These are phyloP conservation scores for Leccinum pachyderme DNA, from an alignment of 1,284 basidiomycete genomes.

Conservation along the genomic window DNA sequence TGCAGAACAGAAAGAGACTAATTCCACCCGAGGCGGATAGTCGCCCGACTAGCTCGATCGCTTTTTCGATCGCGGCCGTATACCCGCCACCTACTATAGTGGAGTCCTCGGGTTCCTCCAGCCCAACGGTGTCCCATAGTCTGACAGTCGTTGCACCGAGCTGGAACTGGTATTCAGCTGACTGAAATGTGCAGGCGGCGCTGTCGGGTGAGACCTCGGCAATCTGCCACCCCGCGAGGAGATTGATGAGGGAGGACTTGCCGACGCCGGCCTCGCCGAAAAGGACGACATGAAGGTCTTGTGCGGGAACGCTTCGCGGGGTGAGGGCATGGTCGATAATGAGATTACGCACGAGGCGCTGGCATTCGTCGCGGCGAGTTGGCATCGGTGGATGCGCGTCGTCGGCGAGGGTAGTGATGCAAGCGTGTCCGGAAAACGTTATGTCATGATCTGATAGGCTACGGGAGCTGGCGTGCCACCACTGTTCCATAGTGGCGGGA, in stretches of 20 bases:
- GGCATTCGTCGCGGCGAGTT: constrained; percentile 24
- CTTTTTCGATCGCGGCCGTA: constrained; percentile 31
- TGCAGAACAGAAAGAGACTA: constrained; percentile 38
- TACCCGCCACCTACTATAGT: constrained; percentile 12
- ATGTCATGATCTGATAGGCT: constrained; percentile 14
- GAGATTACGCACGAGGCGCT: constrained; percentile 23
- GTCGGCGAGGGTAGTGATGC: constrained; percentile 23
- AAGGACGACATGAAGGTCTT: constrained; percentile 27
- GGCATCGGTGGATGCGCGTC: constrained; percentile 12
- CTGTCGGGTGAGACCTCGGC: constrained; percentile 27
- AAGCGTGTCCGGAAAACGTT: constrained; percentile 20
- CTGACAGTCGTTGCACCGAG: constrained; percentile 19
- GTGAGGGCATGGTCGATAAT: constrained; percentile 24
- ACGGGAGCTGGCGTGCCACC: constrained; percentile 20
- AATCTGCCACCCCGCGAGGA: constrained; percentile 28
- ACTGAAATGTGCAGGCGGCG: constrained; percentile 21
- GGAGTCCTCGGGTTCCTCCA: constrained; percentile 34
- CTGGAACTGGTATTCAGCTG: constrained; percentile 25
- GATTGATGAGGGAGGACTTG: constrained; percentile 31
- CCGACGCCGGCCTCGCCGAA: constrained; percentile 30
- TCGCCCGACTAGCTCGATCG: constrained; percentile 31
- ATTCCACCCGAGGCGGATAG: constrained; percentile 31
- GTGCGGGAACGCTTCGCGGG: constrained; percentile 16
- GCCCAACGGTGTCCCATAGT: constrained; percentile 32
- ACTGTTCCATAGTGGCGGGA: constrained; percentile 21